phyloP scores from a whole-genome alignment of 768 basidiomycete genomes.

The Rickenella mellea region DNA sequence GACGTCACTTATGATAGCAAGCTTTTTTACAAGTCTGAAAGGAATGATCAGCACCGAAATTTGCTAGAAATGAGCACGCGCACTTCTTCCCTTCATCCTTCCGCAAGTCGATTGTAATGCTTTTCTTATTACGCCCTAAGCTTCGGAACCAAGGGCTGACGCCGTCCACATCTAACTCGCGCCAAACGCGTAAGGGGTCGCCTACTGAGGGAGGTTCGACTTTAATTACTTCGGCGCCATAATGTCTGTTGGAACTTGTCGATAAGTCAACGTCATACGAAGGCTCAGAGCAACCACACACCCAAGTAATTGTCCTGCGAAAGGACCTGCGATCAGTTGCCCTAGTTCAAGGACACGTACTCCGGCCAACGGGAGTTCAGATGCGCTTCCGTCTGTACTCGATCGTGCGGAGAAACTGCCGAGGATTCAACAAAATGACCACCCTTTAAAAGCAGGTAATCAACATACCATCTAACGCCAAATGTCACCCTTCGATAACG shows the following conservation, averaged over 20 bases:
- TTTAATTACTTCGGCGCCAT: slow-evolving; percentile 67
- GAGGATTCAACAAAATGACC: no score
- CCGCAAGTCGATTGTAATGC: slow-evolving; percentile 56
- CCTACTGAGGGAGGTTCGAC: slow-evolving; percentile 55
- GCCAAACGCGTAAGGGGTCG: slow-evolving; percentile 62
- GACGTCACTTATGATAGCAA: slow-evolving; percentile 58
- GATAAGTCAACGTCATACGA: not conserved
- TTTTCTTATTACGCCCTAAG: slow-evolving; percentile 66
- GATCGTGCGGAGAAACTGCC: no score
- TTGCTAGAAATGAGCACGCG: slow-evolving; percentile 8
- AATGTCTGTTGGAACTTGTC: slow-evolving; percentile 34
- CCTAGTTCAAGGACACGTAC: slow-evolving; percentile 61
- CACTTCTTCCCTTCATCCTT: slow-evolving; percentile 46
- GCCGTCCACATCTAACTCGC: slow-evolving; percentile 62
- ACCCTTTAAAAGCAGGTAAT: no score
- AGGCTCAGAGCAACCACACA: slow-evolving; percentile 18
- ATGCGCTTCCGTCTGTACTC: no score
- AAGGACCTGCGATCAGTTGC: slow-evolving; percentile 64
- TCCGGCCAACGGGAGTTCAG: slow-evolving; percentile 47
- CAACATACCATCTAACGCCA: no score
- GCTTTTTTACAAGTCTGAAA: slow-evolving; percentile 45
- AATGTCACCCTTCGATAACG: no score
- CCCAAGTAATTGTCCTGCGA: slow-evolving; percentile 66
- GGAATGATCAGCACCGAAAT: not conserved
- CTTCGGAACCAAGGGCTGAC: slow-evolving; percentile 71